Evolutionary conservation across 2,329 filamentous ascomycete genomes (phyloP), one percentile per base, ranked within the genome.

Genomic region (Coccinonectria pachysandricola): DNA sequence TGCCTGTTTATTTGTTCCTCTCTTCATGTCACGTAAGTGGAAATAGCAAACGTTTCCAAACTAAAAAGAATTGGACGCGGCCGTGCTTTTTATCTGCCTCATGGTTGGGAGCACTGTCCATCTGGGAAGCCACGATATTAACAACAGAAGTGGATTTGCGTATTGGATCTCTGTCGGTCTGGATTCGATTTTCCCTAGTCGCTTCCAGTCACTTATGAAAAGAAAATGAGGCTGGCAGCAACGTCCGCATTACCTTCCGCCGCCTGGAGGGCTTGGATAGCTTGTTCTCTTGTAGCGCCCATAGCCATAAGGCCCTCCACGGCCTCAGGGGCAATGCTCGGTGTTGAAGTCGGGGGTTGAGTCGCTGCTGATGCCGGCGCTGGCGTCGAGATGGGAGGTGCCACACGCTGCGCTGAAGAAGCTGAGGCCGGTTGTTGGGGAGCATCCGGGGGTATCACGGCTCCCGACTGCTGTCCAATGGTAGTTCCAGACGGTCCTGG

Each of bases 401-500:
- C n/a, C n/a, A n/a, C n/a, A n/a, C n/a, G n/a, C 43, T 26, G 37
- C 17, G 36, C 34, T 23, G 42, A 40, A 3, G 34, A 31, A n/a
- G 27, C 6, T 35, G 31, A 14, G 21, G 42, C 37, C 27, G 39
- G 42, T 19, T 34, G 33, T 19, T 42, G 39, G 21, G 40, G 35
- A 9, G 42, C 27, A 12, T 35, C 24, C 29, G 46, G 33, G 11
- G 53, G 48, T 21, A 50, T 71, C 12, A 91, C 73, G 14, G 80
- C 85, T 10, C 91, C 91, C 3, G 86, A 81, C 30, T 77, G 72
- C 24, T 80, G 78, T 21, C 88, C 88, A 36, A 96, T 85, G 24
- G 83, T 77, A 8, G 84, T 92, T n/a, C 87, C 88, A 19, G 80
- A 82, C 1, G 87, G 83, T 0, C 91, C 91, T 22, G 76, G 70